Evolutionary conservation across 305 asterid genomes (phyloP).

Genomic region (Nicotiana rustica): DNA sequence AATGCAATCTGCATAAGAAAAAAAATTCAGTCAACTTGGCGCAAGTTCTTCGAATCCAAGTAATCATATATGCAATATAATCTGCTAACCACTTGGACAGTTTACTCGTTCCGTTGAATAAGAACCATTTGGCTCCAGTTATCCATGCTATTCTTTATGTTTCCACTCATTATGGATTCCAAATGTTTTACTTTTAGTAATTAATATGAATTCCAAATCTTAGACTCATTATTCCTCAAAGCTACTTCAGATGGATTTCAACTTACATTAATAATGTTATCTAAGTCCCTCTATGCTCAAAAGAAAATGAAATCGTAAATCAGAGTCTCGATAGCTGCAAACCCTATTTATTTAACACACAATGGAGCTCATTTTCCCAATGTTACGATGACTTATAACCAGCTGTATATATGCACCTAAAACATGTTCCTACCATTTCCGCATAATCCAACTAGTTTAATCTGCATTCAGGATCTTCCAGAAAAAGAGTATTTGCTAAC

Average conservation of each 20-base stretch:
- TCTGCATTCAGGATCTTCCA: constrained; percentile 20
- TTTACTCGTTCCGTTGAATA: neutral
- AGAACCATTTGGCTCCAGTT: constrained; percentile 5
- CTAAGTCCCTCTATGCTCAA: constrained; percentile 15
- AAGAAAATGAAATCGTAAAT: neutral
- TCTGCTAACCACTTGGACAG: constrained; percentile 28
- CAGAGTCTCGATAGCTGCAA: neutral
- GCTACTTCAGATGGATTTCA: constrained; percentile 26
- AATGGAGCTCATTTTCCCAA: constrained; percentile 5
- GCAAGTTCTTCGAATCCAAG: constrained; percentile 9
- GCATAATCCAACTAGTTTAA: constrained; percentile 6
- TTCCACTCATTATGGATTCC: constrained; percentile 20
- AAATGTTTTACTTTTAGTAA: neutral
- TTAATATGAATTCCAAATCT: neutral
- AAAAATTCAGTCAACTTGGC: constrained; percentile 35
- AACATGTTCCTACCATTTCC: neutral
- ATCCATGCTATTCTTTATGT: neutral
- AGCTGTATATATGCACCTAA: neutral
- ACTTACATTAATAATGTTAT: neutral
- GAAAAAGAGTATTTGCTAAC: neutral
- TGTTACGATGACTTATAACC: constrained; percentile 4
- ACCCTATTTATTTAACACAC: constrained; percentile 5
- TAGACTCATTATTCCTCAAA: constrained; percentile 15
- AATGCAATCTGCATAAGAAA: constrained; percentile 79
- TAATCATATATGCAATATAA: constrained; percentile 4